Evolutionary conservation across 805 yeast genomes (phyloP), one percentile per base, ranked within the genome.

Genomic region (Candida orba): DNA sequence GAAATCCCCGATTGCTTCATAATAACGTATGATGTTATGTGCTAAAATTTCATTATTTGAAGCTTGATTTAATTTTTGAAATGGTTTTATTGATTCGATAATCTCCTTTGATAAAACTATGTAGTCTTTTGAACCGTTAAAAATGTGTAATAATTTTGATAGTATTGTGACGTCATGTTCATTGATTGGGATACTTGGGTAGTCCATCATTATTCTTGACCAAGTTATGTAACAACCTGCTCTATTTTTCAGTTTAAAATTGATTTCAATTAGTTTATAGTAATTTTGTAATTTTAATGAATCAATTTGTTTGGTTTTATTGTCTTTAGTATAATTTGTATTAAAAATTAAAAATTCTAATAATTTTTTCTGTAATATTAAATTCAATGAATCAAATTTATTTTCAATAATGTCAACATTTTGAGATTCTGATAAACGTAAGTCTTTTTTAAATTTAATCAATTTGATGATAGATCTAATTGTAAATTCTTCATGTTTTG

Each of bases 191-290:
- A 43, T 39, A 1, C 34, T 13, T 8, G 51, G 50, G 18, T 45
- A 45, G 2, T 29, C 37, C n/a, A 46, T 36, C 40, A 36, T 41
- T 22, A 56, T 46, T 4, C 15, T 31, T 10, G 49, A 40, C 60
- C 60, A 56, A n/a, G 40, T 36, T 10, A 50, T 35, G 22, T 48
- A 50, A 27, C 52, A 50, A n/a, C 58, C 59, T 6, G 54, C 43
- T 4, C 36, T 35, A 39, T 56, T 54, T 14, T 42, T 49, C n/a
- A 48, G 17, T 14, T 33, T 22, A 24, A 47, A 44, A 22, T 54
- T 52, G 17, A 44, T 44, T 17, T 46, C 33, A 3, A 56, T 53
- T 7, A 48, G 35, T 15, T 34, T 41, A 22, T 56, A 56, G 13
- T 27, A 25, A 8, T 32, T 35, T 13, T 25, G 43, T 1, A 56